These are phyloP conservation scores for Conoideocrella luteorostrata DNA, from an alignment of 2,329 filamentous ascomycete species.

Conservation along the genomic window DNA sequence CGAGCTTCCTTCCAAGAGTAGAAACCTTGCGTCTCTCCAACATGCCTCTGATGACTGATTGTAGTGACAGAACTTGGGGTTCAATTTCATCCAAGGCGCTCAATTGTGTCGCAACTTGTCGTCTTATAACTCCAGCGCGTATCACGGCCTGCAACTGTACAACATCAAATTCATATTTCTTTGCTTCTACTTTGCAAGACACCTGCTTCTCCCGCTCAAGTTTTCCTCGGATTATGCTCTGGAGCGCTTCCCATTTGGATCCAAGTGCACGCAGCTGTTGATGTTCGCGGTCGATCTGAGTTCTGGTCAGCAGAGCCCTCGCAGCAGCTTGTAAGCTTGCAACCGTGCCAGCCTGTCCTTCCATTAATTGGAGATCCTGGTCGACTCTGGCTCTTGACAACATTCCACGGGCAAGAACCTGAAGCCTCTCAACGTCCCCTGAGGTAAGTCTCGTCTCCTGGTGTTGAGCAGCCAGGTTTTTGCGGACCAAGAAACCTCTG, in stretches of 20 bases:
- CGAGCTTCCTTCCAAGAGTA: conserved; percentile 47
- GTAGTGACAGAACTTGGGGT: conserved; percentile 42
- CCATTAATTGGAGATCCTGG: conserved; percentile 46
- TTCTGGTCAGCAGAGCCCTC: conserved; percentile 55
- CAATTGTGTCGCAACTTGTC: conserved; percentile 41
- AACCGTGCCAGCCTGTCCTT: conserved; percentile 43
- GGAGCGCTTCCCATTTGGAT: conserved; percentile 42
- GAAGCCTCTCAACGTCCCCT: conserved; percentile 50
- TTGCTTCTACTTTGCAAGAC: conserved; percentile 42
- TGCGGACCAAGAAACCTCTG: conserved; percentile 60
- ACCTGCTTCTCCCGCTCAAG: conserved; percentile 38
- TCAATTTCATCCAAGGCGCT: conserved; percentile 42
- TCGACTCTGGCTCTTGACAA: conserved; percentile 52
- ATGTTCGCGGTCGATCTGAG: conserved; percentile 43
- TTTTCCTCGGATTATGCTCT: conserved; percentile 39
- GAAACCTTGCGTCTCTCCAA: conserved; percentile 46
- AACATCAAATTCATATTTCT: conserved; percentile 35
- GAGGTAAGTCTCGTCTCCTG: conserved; percentile 46
- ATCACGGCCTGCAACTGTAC: conserved; percentile 44
- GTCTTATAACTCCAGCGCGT: conserved; percentile 49
- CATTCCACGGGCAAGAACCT: conserved; percentile 62
- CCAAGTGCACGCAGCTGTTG: conserved; percentile 44
- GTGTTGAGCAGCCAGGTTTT: conserved; percentile 48
- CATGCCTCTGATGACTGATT: conserved; percentile 57
- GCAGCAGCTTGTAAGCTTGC: conserved; percentile 58